These are phyloP conservation scores for Nymphaea thermarum DNA, from an alignment of 164 flowering plant genomes.

Conservation along the genomic window DNA sequence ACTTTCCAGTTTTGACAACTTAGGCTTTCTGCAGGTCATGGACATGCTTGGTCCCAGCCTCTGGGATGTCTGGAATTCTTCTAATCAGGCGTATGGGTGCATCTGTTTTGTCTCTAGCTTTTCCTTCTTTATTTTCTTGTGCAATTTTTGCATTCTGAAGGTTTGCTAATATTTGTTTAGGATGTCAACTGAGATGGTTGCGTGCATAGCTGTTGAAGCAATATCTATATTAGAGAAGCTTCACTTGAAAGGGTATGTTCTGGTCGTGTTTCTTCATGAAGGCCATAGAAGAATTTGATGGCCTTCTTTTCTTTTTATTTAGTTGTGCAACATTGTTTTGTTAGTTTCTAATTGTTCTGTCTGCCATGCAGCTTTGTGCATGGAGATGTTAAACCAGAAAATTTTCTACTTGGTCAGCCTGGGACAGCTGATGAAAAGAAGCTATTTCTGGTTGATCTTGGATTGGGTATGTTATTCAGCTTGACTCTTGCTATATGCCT, in stretches of 20 bases:
- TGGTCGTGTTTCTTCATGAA: neutral
- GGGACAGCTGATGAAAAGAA: conserved; percentile 38
- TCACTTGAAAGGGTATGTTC: conserved; percentile 36
- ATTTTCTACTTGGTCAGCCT: conserved; percentile 50
- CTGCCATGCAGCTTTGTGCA: conserved; percentile 35
- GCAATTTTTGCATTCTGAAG: neutral
- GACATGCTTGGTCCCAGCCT: conserved; percentile 54
- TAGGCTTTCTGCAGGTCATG: conserved; percentile 28
- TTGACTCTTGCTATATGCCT: no score
- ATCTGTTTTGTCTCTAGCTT: neutral
- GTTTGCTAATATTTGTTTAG: conserved; percentile 12
- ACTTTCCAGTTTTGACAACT: no score
- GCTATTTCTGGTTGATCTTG: conserved; percentile 43
- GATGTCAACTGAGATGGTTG: conserved; percentile 43
- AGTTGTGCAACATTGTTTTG: neutral
- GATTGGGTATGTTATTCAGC: conserved; percentile 26
- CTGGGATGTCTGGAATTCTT: conserved; percentile 53
- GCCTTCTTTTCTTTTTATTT: neutral
- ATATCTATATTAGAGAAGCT: conserved; percentile 46
- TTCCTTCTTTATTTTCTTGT: neutral
- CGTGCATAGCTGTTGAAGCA: conserved; percentile 54
- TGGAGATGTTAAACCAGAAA: conserved; percentile 59
- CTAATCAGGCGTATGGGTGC: conserved; percentile 25
- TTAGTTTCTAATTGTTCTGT: neutral
- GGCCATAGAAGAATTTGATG: neutral